Base-by-base conservation (phyloP, 2,329 filamentous ascomycete genomes). In the Dothidotthia symphoricarpi region DNA sequence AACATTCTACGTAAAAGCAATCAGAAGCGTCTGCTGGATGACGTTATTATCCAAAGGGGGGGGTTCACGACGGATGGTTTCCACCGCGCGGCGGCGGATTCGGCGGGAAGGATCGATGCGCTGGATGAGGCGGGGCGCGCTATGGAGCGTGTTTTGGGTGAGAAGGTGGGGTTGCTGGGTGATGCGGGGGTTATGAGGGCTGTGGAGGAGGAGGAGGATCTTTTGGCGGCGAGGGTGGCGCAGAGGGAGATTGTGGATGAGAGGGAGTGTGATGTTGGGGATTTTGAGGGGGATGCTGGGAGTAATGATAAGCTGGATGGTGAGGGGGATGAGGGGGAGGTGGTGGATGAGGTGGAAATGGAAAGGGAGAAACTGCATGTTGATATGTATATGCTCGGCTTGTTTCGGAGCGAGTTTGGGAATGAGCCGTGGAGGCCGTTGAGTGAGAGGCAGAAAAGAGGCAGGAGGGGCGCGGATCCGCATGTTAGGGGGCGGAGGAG, bases 31-130 rank as follows among this genome's bases (percentile, higher is more conserved):
- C 89, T 98, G 80, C 78, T 98, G 0, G 93, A 98, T 57, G 93
- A 98, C 49, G 88, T 98, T 6, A 90, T 98, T 39, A 98, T 98
- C 52, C 94, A 98, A 62, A 93, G 97, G 64, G 93, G 93, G 47
- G 89, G 91, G 51, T 98, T 98, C 65, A 98, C 91, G 0, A 98
- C 93, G 0, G 93, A 98, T 58, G 90, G 95, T 64, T 91, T 95
- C 69, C 89, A 89, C 56, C 88, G 85, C 55, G 85, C 34, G 76
- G 80, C 25, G 86, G 88, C 43, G 82, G 86, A 34, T 73, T 88
- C 16, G 78, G 76, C 36, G 10, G 75, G 61, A 12, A 28, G 37
- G 16, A 67, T 69, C 24, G 69, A 65, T 6, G 57, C 63, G 3
- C 67, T 42, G 11, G 83, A 85, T 15, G 86, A 86, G 34, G 86